Conservation (phyloP, 306 rosid genomes). For the Chamaecrista fasciculata region DNA sequence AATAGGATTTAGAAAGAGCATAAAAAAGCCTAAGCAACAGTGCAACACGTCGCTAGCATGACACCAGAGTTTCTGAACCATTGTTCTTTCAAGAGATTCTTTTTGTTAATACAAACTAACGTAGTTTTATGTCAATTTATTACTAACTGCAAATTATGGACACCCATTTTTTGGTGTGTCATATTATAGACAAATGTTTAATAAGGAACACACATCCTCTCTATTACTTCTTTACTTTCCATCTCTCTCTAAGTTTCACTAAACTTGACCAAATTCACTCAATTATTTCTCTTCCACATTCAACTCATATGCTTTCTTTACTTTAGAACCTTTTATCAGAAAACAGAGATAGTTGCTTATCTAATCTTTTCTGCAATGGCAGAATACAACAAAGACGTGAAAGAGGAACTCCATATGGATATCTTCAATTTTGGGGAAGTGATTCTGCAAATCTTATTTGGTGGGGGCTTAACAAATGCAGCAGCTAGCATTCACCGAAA, state of each 20-base stretch:
- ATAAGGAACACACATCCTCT: no score
- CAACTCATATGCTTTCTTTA: not conserved
- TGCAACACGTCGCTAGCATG: not conserved
- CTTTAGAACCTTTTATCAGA: not conserved
- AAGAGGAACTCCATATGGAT: constrained; percentile 69
- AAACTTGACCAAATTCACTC: no score
- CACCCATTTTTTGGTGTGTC: no score
- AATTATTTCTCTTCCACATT: no score
- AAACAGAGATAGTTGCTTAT: not conserved
- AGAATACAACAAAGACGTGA: constrained; percentile 42
- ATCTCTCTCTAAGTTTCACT: no score
- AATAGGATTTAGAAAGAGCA: not conserved
- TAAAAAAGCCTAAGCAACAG: constrained; percentile 11
- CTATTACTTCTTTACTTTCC: no score
- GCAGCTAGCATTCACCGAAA: constrained; percentile 51
- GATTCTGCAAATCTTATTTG: constrained; percentile 55
- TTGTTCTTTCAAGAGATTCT: not conserved
- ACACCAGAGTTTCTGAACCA: not conserved
- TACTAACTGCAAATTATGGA: no score
- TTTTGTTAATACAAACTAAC: not conserved
- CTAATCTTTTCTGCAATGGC: constrained; percentile 33
- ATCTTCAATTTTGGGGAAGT: constrained; percentile 69
- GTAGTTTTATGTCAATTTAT: not conserved
- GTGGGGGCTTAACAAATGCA: constrained; percentile 52
- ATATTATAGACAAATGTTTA: no score